phyloP scores from a whole-genome alignment of 805 yeast genomes.

The Cyberlindnera lachancei region DNA sequence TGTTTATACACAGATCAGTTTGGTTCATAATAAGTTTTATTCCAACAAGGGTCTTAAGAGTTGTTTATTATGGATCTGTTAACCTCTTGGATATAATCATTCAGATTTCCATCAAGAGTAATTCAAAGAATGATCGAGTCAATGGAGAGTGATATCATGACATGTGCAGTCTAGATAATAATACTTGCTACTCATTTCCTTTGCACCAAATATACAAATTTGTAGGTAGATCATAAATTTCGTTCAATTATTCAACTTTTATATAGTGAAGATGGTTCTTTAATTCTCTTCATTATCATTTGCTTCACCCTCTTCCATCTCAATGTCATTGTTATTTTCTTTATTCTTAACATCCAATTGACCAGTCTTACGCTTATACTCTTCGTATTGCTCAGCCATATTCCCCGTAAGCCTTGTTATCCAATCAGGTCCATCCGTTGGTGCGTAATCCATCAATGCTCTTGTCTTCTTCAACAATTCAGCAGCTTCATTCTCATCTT shows the following conservation, averaged over 20 bases:
- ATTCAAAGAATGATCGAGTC: too few relatives aligned
- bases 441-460: slow-evolving; percentile 1
- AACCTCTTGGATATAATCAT: too few relatives aligned
- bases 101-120: too few relatives aligned
- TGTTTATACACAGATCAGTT: slow-evolving; percentile 4
- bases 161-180: too few relatives aligned
- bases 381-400: not conserved
- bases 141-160: too few relatives aligned
- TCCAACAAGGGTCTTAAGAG: slow-evolving; percentile 9
- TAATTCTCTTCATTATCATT: not conserved
- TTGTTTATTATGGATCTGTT: too few relatives aligned
- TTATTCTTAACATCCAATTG: not conserved
- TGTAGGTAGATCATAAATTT: too few relatives aligned
- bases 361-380: not conserved
- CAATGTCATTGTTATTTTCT: not conserved
- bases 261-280: too few relatives aligned
- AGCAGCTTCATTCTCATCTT: not conserved
- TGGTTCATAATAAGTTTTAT: slow-evolving; percentile 11
- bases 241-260: too few relatives aligned
- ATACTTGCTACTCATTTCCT: too few relatives aligned
- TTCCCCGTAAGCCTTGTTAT: not conserved
- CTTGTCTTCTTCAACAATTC: not conserved
- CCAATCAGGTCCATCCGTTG: slow-evolving; percentile 1
- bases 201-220: too few relatives aligned
- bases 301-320: not conserved